Conservation (phyloP, 2,329 filamentous ascomycete genomes). For the Paecilomyces formosus region DNA sequence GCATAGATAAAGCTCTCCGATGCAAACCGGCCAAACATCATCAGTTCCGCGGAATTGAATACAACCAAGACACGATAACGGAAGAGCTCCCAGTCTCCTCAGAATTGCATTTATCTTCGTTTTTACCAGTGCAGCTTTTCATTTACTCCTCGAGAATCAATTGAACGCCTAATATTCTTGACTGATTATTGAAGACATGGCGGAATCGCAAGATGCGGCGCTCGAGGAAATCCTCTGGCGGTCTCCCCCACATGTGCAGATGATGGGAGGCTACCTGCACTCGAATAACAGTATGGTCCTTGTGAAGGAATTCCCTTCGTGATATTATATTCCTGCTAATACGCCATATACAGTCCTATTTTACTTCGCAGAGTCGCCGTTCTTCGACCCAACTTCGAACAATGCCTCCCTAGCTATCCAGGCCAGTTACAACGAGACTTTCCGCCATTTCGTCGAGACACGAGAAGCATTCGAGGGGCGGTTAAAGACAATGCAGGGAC, state of each 20-base stretch:
- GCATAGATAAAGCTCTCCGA: neutral
- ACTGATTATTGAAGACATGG: conserved; percentile 18
- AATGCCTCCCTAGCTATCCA: conserved; percentile 52
- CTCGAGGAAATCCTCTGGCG: conserved; percentile 40
- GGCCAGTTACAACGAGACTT: conserved; percentile 41
- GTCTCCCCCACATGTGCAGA: conserved; percentile 37
- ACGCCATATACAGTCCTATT: conserved; percentile 42
- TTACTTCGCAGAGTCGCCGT: conserved; percentile 57
- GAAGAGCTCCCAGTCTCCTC: neutral
- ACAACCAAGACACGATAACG: neutral
- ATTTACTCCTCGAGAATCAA: neutral
- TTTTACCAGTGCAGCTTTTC: neutral
- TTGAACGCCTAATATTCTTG: neutral
- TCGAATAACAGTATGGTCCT: conserved; percentile 35
- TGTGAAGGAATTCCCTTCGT: neutral
- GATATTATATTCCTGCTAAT: neutral
- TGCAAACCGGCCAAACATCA: neutral
- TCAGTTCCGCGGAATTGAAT: neutral
- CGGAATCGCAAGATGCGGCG: conserved; percentile 24
- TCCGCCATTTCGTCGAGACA: conserved; percentile 45
- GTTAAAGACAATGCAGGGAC: conserved; percentile 47
- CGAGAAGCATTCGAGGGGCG: conserved; percentile 50
- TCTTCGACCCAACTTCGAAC: conserved; percentile 55
- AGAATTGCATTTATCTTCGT: neutral
- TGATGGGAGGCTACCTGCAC: conserved; percentile 39